These are phyloP conservation scores for Plenodomus tracheiphilus DNA, from an alignment of 2,329 filamentous ascomycete genomes.

Conservation along the genomic window DNA sequence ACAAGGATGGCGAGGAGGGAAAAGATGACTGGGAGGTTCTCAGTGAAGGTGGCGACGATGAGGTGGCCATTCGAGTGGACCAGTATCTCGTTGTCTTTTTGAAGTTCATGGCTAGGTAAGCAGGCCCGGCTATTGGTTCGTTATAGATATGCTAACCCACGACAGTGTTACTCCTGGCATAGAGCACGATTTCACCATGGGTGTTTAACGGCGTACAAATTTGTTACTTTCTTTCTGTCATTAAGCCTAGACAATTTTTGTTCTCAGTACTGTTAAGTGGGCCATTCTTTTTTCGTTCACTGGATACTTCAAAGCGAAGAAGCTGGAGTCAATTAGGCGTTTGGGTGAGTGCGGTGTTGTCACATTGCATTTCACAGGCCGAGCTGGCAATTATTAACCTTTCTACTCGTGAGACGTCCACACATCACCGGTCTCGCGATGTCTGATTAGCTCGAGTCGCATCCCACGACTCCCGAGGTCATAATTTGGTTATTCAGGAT, in stretches of 20 bases:
- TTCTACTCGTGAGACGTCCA: too few relatives aligned
- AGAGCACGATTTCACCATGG: constrained; percentile 98
- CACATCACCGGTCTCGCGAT: too few relatives aligned
- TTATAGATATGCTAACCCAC: constrained; percentile 62
- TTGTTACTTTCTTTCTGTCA: not conserved
- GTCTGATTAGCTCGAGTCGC: too few relatives aligned
- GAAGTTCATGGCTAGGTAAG: constrained; percentile 66
- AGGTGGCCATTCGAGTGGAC: constrained; percentile 82
- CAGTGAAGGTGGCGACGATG: constrained; percentile 65
- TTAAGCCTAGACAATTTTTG: not conserved
- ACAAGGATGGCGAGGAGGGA: constrained; percentile 45
- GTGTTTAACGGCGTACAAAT: constrained; percentile 60
- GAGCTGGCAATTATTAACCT: not conserved
- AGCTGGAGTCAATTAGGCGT: not conserved
- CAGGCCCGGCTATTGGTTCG: not conserved
- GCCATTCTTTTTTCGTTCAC: not conserved
- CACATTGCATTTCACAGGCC: not conserved
- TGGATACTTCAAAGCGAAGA: not conserved
- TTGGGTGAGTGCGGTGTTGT: not conserved
- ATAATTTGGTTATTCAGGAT: too few relatives aligned
- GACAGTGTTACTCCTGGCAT: constrained; percentile 91
- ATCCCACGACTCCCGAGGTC: too few relatives aligned
- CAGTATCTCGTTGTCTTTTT: constrained; percentile 87
- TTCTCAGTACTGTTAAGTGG: not conserved
- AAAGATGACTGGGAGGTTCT: constrained; percentile 66